Base-by-base conservation (phyloP, 2,329 filamentous ascomycete genomes). In the Nothophaeocryptopus gaeumannii region DNA sequence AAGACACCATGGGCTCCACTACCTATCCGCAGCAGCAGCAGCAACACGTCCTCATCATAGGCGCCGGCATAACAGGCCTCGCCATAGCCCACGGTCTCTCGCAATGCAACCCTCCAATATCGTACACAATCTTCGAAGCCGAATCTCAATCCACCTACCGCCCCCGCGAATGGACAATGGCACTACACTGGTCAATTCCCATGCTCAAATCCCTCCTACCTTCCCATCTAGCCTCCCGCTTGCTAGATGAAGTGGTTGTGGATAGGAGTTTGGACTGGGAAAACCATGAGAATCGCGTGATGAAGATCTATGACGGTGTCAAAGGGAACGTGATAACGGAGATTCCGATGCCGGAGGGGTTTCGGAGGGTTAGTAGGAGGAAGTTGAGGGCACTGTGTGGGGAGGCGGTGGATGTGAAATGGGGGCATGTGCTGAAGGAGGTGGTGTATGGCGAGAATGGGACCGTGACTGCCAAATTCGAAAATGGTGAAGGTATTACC, bases 21-120 rank as follows among this genome's bases (percentile, higher is more conserved):
- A 26, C 20, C n/a, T n/a, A n/a, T n/a, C n/a, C n/a, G n/a, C n/a
- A n/a, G n/a, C n/a, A n/a, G n/a, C n/a, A n/a, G n/a, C n/a, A n/a
- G n/a, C 32, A 43, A 7, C 38, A 51, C 35, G 34, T 64, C 37
- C 38, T 64, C 9, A 58, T 63, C 45, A 58, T 65, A 9, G 61
- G 61, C 13, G 60, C 56, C 14, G 60, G 60, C 8, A 45, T 62
- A 14, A 56, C 52, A 9, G 62, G 62, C 11, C 54, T 65, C 4
- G 37, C 45, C 2, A 51, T 65, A 8, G 62, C 61, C 2, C 58
- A 63, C 8, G 61, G 56, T 12, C 52, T 65, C n/a, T 51, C 54
- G 33, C 50, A 62, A 45, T 32, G 40, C 13, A 40, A 40, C 16
- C 20, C 20, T 26, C 20, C 20, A 26, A 60, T 65, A 16, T 45